Evolutionary conservation across 352 stramenopile genomes (phyloP), one percentile per base, ranked within the genome.

Genomic region (Phytophthora sansomeana): DNA sequence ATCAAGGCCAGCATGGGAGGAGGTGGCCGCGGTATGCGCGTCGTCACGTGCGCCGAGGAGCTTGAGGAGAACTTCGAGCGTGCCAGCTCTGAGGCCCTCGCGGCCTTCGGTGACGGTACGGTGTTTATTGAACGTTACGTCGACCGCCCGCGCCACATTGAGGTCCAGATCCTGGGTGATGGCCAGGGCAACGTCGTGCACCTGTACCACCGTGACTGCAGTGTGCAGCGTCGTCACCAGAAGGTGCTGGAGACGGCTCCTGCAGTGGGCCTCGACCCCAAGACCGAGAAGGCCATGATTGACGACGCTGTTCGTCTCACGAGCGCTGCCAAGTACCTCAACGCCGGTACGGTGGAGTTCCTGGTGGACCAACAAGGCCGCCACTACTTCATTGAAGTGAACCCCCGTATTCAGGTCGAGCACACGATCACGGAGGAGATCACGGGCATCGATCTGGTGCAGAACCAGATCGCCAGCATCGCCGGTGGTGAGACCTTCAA

Each of bases 361-460:
- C 82, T 99, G 2, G 87, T 99, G 51, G 97, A 99, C 75, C 88
- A 98, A 70, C 42, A 90, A 69, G 71, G 81, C 17, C 80, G 84
- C 35, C 89, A 97, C 81, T 98, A 98, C 83, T 99, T 99, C 72
- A 99, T 99, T 60, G 98, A 99, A 86, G 96, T 99, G 62, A 99
- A 99, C 79, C 97, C 98, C 14, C 93, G 98, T 53, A 92, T 99
- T 48, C 98, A 99, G 77, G 96, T 98, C 5, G 91, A 97, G 72
- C 90, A 97, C 76, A 96, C 90, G 52, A 93, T 98, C 75, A 97
- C 91, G 28, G 91, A 98, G 60, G 78, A 97, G 69, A 97, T 98
- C 63, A 98, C 90, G 32, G 91, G 90, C 57, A 90, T 99, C 48
- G 97, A 99, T 70, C 85, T 99, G 42, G 97, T 99, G 54, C 92